Percentiles rank a stretch among this genome's conserved stretches.
These are phyloP conservation scores for Acacia pycnantha DNA, from an alignment of 331 rosid species.

Conservation along the genomic window DNA sequence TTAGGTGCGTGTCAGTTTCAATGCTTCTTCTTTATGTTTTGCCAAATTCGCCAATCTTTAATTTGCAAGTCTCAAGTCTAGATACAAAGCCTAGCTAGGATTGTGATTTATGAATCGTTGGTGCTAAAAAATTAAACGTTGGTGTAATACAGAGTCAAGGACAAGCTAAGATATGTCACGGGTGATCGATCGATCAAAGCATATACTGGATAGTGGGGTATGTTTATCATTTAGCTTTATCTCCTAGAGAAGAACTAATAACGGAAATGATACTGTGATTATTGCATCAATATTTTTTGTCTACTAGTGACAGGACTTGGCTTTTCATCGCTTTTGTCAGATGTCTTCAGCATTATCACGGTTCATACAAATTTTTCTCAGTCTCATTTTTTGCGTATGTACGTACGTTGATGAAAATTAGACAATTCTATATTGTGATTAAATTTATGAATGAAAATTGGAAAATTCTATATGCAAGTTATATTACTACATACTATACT, in stretches of 20 bases:
- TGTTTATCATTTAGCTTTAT: constrained; percentile 18
- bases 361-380: neutral
- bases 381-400: neutral
- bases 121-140: neutral
- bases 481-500: neutral
- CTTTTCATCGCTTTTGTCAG: constrained; percentile 22
- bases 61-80: neutral
- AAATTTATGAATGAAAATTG: neutral
- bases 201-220: neutral
- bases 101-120: constrained; percentile 11
- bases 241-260: constrained; percentile 2
- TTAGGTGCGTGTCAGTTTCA: constrained; percentile 13
- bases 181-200: constrained; percentile 24
- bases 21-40: constrained; percentile 9
- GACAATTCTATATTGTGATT: neutral
- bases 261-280: constrained; percentile 22
- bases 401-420: neutral
- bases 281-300: constrained; percentile 21
- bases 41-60: neutral
- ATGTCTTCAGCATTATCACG: neutral
- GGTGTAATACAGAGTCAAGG: constrained; percentile 2
- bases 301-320: constrained; percentile 11
- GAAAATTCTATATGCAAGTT: neutral
- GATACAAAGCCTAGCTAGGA: constrained; percentile 2
- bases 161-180: constrained; percentile 23